A percentile compares a stretch with the other conserved stretches of the same genome.
phyloP scores from a whole-genome alignment of 2,329 filamentous ascomycete species.

The Neonectria neomacrospora region DNA sequence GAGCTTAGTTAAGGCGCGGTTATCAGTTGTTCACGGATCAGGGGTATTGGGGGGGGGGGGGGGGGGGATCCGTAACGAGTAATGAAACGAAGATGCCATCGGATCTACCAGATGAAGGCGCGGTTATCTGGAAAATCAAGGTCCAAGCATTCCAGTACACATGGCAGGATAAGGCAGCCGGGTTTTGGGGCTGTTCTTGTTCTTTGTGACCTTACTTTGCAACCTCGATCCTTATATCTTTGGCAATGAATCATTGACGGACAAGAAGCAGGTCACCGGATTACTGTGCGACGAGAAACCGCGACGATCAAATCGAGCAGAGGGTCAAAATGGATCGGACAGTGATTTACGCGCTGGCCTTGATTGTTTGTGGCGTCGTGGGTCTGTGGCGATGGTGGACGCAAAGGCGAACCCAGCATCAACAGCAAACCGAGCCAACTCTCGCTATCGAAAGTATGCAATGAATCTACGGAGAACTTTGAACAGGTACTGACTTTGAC shows the following conservation, averaged over 20 bases:
- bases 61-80: background rate
- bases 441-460: background rate
- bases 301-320: too few relatives aligned
- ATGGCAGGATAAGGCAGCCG: background rate
- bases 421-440: background rate
- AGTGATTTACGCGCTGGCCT: background rate
- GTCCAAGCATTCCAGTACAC: background rate
- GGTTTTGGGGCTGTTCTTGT: background rate
- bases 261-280: too few relatives aligned
- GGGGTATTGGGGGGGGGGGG: too few relatives aligned
- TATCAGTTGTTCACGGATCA: background rate
- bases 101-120: constrained; percentile 4
- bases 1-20: background rate
- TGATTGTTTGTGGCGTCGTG: background rate
- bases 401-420: background rate
- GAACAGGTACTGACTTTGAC: background rate
- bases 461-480: background rate
- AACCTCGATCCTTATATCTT: background rate
- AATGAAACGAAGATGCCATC: background rate
- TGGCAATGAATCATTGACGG: too few relatives aligned
- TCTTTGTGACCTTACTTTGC: background rate
- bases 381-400: background rate
- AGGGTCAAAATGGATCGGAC: background rate
- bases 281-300: background rate
- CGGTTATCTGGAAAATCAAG: constrained; percentile 4